phyloP scores from a whole-genome alignment of 1,284 basidiomycete genomes.

The Pseudozyma hubeiensis region DNA sequence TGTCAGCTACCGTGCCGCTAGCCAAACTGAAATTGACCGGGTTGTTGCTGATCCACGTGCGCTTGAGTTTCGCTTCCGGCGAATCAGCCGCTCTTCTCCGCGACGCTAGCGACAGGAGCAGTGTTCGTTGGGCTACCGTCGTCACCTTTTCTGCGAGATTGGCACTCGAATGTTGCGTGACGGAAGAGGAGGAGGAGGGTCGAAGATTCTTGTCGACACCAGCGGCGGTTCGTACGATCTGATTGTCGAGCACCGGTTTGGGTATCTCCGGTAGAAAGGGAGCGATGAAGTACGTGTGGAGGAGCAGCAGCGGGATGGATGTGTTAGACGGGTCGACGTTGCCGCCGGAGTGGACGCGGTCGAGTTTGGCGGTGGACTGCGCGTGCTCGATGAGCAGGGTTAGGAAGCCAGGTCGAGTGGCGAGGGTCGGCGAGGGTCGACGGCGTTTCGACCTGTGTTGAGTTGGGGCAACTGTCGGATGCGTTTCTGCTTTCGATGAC shows the following conservation, averaged over 20 bases:
- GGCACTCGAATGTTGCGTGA: background rate
- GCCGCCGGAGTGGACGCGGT: constrained; percentile 24
- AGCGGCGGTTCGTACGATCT: constrained; percentile 25
- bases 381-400: constrained; percentile 58
- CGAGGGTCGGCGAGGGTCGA: constrained; percentile 24
- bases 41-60: constrained; percentile 41
- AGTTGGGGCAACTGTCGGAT: background rate
- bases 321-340: constrained; percentile 22
- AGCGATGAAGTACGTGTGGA: constrained; percentile 62
- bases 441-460: background rate
- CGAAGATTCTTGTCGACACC: constrained; percentile 29
- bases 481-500: background rate
- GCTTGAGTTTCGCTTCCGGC: constrained; percentile 39
- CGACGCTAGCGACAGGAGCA: constrained; percentile 41
- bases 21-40: constrained; percentile 44
- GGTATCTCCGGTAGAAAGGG: constrained; percentile 55
- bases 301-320: constrained; percentile 48
- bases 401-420: constrained; percentile 52
- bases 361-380: constrained; percentile 27
- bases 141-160: constrained; percentile 20
- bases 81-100: constrained; percentile 21
- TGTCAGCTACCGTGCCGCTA: background rate
- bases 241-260: constrained; percentile 30
- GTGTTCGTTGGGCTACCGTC: constrained; percentile 34
- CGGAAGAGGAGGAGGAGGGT: constrained; percentile 5